phyloP scores from a whole-genome alignment of 1,284 basidiomycete genomes.

The Schizopora paradoxa region DNA sequence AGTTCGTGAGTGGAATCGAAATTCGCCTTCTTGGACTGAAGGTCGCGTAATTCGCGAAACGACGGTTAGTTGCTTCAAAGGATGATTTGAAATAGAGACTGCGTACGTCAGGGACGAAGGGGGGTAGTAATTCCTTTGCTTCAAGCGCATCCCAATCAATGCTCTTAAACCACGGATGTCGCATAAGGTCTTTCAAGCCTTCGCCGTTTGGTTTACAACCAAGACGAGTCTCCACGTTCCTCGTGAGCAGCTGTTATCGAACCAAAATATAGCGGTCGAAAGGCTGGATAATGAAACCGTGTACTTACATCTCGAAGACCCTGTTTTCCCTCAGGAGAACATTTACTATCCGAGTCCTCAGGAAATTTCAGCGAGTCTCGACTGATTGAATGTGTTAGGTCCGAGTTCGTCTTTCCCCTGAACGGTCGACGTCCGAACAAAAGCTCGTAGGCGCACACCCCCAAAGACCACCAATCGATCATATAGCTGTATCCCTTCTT shows the following conservation, averaged over 20 bases:
- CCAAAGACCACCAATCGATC: conserved; percentile 97
- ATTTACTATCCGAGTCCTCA: conserved; percentile 70
- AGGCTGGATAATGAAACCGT: conserved; percentile 6
- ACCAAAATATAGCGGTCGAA: neutral
- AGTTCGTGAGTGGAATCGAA: conserved; percentile 99
- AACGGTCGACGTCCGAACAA: conserved; percentile 90
- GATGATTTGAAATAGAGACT: conserved; percentile 8
- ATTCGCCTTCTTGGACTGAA: conserved; percentile 92
- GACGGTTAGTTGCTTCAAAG: neutral
- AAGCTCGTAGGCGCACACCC: conserved; percentile 88
- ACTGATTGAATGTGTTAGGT: conserved; percentile 84
- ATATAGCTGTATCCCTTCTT: conserved; percentile 84
- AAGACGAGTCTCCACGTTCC: conserved; percentile 77
- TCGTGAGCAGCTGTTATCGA: conserved; percentile 59
- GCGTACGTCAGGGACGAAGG: conserved; percentile 90
- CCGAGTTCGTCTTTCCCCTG: conserved; percentile 85
- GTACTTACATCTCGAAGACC: conserved; percentile 60
- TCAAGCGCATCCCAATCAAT: conserved; percentile 88
- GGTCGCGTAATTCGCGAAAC: neutral
- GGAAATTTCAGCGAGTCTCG: conserved; percentile 73
- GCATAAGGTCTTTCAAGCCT: conserved; percentile 71
- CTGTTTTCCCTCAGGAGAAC: conserved; percentile 59
- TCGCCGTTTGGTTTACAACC: conserved; percentile 79
- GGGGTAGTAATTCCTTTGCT: conserved; percentile 73
- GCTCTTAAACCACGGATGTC: conserved; percentile 81